phyloP scores from a whole-genome alignment of 2,329 filamentous ascomycete genomes.

The Phaeosphaeriaceae sp. region DNA sequence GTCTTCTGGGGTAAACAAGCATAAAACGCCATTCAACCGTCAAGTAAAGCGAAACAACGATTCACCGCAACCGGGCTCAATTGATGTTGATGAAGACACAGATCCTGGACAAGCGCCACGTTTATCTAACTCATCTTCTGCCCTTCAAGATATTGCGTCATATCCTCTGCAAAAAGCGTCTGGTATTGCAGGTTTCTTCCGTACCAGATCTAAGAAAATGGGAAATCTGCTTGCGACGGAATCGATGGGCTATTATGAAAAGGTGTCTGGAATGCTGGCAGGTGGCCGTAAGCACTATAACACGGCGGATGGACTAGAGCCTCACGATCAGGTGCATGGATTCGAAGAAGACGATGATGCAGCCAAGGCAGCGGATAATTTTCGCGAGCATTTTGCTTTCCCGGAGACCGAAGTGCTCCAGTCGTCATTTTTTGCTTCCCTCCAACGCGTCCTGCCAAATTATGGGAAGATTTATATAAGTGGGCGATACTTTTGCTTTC shows the following conservation, averaged over 20 bases:
- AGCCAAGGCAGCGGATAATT: slow-evolving; percentile 67
- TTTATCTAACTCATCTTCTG: slow-evolving; percentile 55
- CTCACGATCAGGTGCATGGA: slow-evolving; percentile 68
- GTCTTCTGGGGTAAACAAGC: slow-evolving; percentile 32
- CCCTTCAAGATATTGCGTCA: slow-evolving; percentile 67
- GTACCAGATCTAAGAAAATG: slow-evolving; percentile 79
- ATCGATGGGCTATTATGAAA: slow-evolving; percentile 95
- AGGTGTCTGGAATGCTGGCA: slow-evolving; percentile 96
- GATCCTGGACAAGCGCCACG: slow-evolving; percentile 32
- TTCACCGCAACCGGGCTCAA: slow-evolving; percentile 12
- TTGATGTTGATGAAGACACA: slow-evolving; percentile 37
- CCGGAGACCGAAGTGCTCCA: slow-evolving; percentile 81
- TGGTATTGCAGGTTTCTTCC: slow-evolving; percentile 81
- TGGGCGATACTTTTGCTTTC: slow-evolving; percentile 86
- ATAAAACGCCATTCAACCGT: slow-evolving; percentile 16
- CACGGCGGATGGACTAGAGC: slow-evolving; percentile 67
- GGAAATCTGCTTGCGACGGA: slow-evolving; percentile 83
- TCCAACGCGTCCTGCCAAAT: slow-evolving; percentile 87
- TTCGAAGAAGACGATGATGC: slow-evolving; percentile 63
- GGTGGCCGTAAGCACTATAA: slow-evolving; percentile 90
- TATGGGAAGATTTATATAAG: slow-evolving; percentile 98
- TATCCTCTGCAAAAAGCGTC: slow-evolving; percentile 86
- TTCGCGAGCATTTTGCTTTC: slow-evolving; percentile 89
- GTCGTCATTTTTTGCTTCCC: slow-evolving; percentile 88
- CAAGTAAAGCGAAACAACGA: slow-evolving; percentile 18